Evolutionary conservation across 225 moss, liverwort and hornwort species (phyloP), one percentile per base, ranked within the genome.

Genomic region (Polytrichum formosum): DNA sequence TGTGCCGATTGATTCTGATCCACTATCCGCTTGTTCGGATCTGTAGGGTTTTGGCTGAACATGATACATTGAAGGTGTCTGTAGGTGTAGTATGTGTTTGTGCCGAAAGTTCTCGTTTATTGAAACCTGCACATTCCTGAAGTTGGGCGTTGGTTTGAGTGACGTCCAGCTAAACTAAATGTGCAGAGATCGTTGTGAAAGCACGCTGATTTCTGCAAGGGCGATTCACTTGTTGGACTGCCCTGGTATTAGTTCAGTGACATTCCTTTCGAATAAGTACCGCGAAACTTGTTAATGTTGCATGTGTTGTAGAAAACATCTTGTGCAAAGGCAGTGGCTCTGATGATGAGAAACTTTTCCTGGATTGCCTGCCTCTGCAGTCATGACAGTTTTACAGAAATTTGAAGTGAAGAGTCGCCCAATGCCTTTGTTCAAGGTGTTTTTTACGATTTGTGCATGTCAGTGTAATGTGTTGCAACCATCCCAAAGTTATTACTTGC

Each of bases 111-210:
- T 35, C 3, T 46, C 46, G 13, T 16, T 13, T 16, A 4, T 46
- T 46, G 2, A 3, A 13, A 16, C n/a, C 19, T 70, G 70, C 70
- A 61, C 70, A 70, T 61, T 61, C 60, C 70, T 70, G 60, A 70
- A 61, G 70, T 70, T 70, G 70, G 61, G 61, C 59, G 70, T 70
- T 61, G 7, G 31, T 21, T 7, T 7, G 5, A 22, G 70, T 70
- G 70, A 58, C 61, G 30, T 70, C 33, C 60, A 70, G 70, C 70
- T 70, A 70, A 60, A 70, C 70, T 70, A 61, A 21, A 60, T 70
- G 60, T 61, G 70, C 70, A 70, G 13, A 70, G 59, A 70, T 29
- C 20, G 20, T 21, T 70, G 70, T 22, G 7, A 30, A 60, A 20
- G 59, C 70, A 61, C 35, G 28, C 60, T 70, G 61, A 20, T 35